A percentile compares a stretch with the other conserved stretches of the same genome.
Conservation (phyloP, 768 basidiomycete species). For the Xerocomus brunneocitrinus region DNA sequence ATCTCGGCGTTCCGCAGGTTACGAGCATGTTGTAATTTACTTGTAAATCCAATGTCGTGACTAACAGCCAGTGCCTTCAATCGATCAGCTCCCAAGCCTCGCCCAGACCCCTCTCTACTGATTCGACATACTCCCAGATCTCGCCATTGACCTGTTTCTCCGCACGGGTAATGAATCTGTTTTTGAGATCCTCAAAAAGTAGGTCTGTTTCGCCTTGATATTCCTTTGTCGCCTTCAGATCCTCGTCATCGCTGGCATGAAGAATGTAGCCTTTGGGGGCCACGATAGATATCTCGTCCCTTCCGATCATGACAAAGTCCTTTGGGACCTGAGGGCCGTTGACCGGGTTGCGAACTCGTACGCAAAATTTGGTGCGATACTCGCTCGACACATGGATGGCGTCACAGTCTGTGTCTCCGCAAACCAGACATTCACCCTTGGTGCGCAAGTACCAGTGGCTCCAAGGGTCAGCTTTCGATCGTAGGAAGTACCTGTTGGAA, state of each 20-base stretch:
- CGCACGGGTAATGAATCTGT: not conserved
- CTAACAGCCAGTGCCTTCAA: not conserved
- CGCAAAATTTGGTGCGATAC: not conserved
- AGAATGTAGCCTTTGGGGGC: not conserved
- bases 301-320: slow-evolving; percentile 1
- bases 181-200: not conserved
- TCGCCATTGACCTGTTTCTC: not conserved
- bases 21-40: not conserved
- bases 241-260: not conserved
- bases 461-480: not conserved
- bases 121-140: not conserved
- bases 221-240: not conserved
- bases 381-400: slow-evolving; percentile 5
- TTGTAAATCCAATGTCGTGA: not conserved
- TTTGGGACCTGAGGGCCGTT: too few species aligned
- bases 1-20: not conserved
- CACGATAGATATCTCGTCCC: slow-evolving; percentile 1
- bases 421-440: not conserved
- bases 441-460: slow-evolving; percentile 4
- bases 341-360: not conserved
- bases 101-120: not conserved
- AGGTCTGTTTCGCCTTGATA: not conserved
- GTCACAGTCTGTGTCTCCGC: not conserved
- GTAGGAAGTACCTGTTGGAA: not conserved
- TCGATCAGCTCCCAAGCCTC: slow-evolving; percentile 1